Evolutionary conservation across 345 rosid genomes (phyloP), one percentile per base, ranked within the genome.

Genomic region (Leavenworthia alabamica): DNA sequence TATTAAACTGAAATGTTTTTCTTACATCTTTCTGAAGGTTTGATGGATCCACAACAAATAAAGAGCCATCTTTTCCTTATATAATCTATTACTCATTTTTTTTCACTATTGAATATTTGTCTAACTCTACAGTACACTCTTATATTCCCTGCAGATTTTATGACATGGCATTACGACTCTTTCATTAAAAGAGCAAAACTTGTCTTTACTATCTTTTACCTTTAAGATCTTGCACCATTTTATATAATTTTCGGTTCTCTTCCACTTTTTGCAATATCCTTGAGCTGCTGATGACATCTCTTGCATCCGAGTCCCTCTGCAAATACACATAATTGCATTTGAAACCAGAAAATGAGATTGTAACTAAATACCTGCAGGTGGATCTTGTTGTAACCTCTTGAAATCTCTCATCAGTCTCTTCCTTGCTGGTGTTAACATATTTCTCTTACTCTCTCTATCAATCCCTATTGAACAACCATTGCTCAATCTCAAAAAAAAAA

Each of bases 201-300:
- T n/a, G 40, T 56, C 24, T 48, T 32, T 31, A 32, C 41, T 41
- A 15, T 32, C 51, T 49, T 68, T 17, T 74, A 89, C 99, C 99
- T 89, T 89, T 89, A 78, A 93, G 80, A 80, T 93, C 99, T 72
- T 93, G 99, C 65, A 93, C 96, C 92, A 87, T 80, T 82, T 89
- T 93, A 76, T 85, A 84, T 51, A 89, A 68, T 19, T 80, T 87
- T 60, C 89, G 72, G 80, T 93, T 93, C 73, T 93, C 99, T 75
- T 81, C 79, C 65, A 89, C 78, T 42, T 95, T 64, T 72, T 90
- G 69, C 82, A 79, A 75, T 89, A 89, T 31, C 97, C 92, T 68
- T 72, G 80, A 60, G 99, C 92, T 63, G 88, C 91, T 46, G 76
- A 62, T 57, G 97, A 84, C 94, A 93, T 87, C 73, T 87, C 90